Evolutionary conservation across 805 yeast species (phyloP), one percentile per base, ranked within the genome.

Genomic region (Myxozyma nipponensis): DNA sequence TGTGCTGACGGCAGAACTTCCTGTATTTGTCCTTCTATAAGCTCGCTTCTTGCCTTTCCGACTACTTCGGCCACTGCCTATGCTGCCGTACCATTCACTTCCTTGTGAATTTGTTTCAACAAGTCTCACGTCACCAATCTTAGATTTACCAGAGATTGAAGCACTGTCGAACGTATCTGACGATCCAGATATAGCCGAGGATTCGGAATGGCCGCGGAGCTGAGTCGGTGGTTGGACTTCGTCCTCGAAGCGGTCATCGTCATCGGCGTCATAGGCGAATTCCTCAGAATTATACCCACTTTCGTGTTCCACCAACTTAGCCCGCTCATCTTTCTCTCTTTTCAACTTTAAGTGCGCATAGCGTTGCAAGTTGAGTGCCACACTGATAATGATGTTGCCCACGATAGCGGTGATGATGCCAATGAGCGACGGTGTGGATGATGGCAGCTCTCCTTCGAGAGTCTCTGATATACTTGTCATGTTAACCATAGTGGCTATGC

Each of bases 351-450:
- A 52, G 41, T 71, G 74, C 5, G 76, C 73, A 50, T 68, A 64
- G 24, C 72, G 66, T 44, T 72, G 77, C 18, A 72, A 51, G 44
- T 72, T 71, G 4, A 73, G 59, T 2, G 76, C 72, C 5, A 72
- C 51, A n/a, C 64, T 61, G 28, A 73, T 66, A 13, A 69, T 51
- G 23, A 73, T 50, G 48, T 72, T 72, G 35, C 74, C 76, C 1
- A 63, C 32, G 18, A 70, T 62, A 9, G 75, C 70, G 17, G 67
- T 62, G 9, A 57, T 46, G 26, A 71, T 64, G 2, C 74, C 74
- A 4, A 65, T 54, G 23, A 58, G 42, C 15, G 68, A 50, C n/a
- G 48, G 36, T 15, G 59, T 41, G 15, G 42, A 17, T 19, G 44
- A 19, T 23, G 32, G 37, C 21, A 23, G 21, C n/a, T 26, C 44